phyloP scores from a whole-genome alignment of 1,139 yeast genomes.

The Suhomyces anneliseae region DNA sequence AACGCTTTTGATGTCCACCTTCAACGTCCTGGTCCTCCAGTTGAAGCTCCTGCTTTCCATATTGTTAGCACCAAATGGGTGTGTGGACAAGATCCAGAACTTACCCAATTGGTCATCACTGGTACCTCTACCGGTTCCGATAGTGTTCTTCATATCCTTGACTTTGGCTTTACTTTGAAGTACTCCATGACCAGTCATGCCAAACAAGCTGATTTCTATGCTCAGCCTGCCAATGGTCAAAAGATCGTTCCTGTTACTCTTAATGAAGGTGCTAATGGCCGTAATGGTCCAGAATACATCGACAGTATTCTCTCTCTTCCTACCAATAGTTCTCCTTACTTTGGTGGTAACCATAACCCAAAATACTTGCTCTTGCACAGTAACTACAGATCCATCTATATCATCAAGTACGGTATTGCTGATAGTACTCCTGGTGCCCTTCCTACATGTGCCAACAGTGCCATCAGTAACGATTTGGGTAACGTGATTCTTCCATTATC shows the following conservation, averaged over 20 bases:
- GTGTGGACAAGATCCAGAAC: constrained; percentile 77
- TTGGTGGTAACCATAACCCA: constrained; percentile 72
- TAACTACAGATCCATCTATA: constrained; percentile 51
- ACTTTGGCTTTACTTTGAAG: constrained; percentile 79
- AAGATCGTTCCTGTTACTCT: constrained; percentile 33
- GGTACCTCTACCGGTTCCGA: constrained; percentile 46
- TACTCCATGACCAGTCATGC: constrained; percentile 81
- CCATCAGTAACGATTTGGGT: constrained; percentile 43
- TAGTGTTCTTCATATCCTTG: constrained; percentile 61
- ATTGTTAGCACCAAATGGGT: constrained; percentile 62
- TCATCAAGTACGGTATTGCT: constrained; percentile 19
- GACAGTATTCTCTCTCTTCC: constrained; percentile 33
- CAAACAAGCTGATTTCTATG: constrained; percentile 75
- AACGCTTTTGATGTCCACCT: constrained; percentile 65
- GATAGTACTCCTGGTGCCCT: constrained; percentile 6
- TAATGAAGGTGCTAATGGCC: constrained; percentile 16
- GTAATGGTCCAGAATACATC: constrained; percentile 25
- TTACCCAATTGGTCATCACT: constrained; percentile 67
- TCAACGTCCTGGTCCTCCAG: constrained; percentile 48
- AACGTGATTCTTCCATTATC: constrained; percentile 76
- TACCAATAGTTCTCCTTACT: constrained; percentile 53
- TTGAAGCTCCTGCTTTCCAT: constrained; percentile 16
- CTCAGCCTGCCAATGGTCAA: constrained; percentile 54
- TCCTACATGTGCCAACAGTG: not conserved
- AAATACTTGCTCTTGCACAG: constrained; percentile 56